Evolutionary conservation across 108 stramenopile genomes (phyloP), one percentile per base, ranked within the genome.

Genomic region (Fistulifera pelliculosa): DNA sequence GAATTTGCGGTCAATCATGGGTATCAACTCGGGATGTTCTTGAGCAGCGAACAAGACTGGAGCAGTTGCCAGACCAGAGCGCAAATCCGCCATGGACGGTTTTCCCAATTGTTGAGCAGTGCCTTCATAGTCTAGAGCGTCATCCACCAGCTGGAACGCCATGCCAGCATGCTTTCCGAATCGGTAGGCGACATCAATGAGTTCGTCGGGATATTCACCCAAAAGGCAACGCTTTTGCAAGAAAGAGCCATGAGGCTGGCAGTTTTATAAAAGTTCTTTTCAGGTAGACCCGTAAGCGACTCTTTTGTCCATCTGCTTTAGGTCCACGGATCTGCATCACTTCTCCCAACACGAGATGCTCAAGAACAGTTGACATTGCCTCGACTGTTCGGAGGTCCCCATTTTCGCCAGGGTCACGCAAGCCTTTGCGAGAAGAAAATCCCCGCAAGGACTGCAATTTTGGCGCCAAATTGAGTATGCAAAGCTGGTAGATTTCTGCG

Each of bases 221-320:
- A 99, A 74, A 99, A 57, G 13, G 95, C 96, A 0, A 95, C 79
- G 49, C 90, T 85, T 58, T 80, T 83, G 70, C 96, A 96, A 11
- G 87, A 84, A 58, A 98, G 96, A 0, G 96, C 98, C 95, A 99
- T 97, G 52, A 99, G 83, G 62, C 85, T 88, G 11, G 73, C 94
- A 1, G 98, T 99, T 73, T 99, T 99, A 77, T 96, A 99, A 61
- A 84, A 99, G 61, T 93, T 98, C 68, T 99, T 99, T 75, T 73
- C 40, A 97, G 62, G 68, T 99, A 99, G 58, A 84, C 79, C 19
- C 76, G 71, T 61, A 91, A 70, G 12, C 72, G 71, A 16, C 17
- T 23, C 17, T 41, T 17, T n/a, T 52, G 25, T 26, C 55, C 51
- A 13, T 68, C 68, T 7, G 56, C 41, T 15, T 55, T 35, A 1